A percentile compares a stretch with the other conserved stretches of the same genome.
These are phyloP conservation scores for Agrocybe chaxingu DNA, from an alignment of 768 basidiomycete genomes.

Conservation along the genomic window DNA sequence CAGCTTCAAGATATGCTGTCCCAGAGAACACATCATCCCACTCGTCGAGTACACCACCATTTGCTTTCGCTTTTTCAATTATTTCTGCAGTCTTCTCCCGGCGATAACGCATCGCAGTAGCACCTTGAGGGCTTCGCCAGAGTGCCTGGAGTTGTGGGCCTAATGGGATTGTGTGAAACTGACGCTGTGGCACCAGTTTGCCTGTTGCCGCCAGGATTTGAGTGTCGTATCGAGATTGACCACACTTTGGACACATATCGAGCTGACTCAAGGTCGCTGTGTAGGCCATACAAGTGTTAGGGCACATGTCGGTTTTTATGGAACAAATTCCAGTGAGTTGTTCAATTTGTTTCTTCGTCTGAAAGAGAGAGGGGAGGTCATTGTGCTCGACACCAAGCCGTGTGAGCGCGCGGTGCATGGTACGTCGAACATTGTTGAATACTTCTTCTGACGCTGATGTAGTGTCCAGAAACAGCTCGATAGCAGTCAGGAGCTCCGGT, in stretches of 20 bases:
- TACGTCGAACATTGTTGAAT: conserved; percentile 2
- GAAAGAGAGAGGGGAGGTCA: not conserved
- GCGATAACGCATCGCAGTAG: conserved; percentile 26
- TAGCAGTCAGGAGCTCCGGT: conserved; percentile 1
- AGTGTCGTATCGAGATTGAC: conserved; percentile 20
- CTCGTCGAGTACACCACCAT: not conserved
- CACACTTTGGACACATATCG: conserved; percentile 23
- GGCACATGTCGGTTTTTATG: conserved; percentile 40
- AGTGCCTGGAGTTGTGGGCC: conserved; percentile 41
- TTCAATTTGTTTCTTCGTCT: conserved; percentile 19
- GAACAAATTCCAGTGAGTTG: conserved; percentile 30
- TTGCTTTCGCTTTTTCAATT: conserved; percentile 7
- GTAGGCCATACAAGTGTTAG: conserved; percentile 29
- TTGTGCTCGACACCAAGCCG: not conserved
- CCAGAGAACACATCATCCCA: conserved; percentile 37
- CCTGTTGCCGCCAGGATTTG: not conserved
- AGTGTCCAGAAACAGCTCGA: conserved; percentile 8
- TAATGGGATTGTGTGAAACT: conserved; percentile 36
- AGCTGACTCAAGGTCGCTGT: conserved; percentile 19
- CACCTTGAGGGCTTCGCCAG: conserved; percentile 16
- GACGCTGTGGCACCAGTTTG: conserved; percentile 18
- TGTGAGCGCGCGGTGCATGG: not conserved
- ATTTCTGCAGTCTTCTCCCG: conserved; percentile 18
- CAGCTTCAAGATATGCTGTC: conserved; percentile 21
- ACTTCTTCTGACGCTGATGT: conserved; percentile 5